Evolutionary conservation across 805 yeast genomes (phyloP).

Genomic region (Metschnikowia shivogae): DNA sequence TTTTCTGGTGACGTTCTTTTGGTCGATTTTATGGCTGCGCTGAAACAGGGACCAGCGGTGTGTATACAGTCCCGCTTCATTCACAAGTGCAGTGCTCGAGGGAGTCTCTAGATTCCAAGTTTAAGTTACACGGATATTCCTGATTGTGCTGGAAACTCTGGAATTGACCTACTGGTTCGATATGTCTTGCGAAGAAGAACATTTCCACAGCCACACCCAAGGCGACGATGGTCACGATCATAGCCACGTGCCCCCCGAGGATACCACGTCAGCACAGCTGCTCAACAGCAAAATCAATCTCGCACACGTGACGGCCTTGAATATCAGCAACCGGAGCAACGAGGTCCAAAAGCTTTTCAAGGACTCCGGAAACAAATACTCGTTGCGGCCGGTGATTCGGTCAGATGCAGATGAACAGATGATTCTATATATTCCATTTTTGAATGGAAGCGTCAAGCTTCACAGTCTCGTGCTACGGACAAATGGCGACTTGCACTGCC

Average conservation of each 20-base stretch:
- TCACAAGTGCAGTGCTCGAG: not conserved
- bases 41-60: not conserved
- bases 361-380: conserved; percentile 44
- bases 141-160: not conserved
- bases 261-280: conserved; percentile 69
- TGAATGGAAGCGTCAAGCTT: conserved; percentile 64
- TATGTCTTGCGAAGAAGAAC: conserved; percentile 15
- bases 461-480: conserved; percentile 71
- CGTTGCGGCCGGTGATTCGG: conserved; percentile 45
- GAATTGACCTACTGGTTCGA: not conserved
- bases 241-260: conserved; percentile 55
- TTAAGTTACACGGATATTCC: not conserved
- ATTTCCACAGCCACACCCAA: conserved; percentile 5
- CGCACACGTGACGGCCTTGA: conserved; percentile 57
- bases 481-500: conserved; percentile 60
- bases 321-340: conserved; percentile 49
- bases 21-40: not conserved
- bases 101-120: too few relatives aligned
- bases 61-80: not conserved
- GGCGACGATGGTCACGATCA: conserved; percentile 28
- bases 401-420: conserved; percentile 83
- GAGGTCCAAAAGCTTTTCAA: conserved; percentile 55
- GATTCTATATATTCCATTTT: conserved; percentile 72
- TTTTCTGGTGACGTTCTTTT: too few relatives aligned
- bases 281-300: conserved; percentile 58